Base-by-base conservation (phyloP, 257 asterid genomes). In the Datura wrightii region DNA sequence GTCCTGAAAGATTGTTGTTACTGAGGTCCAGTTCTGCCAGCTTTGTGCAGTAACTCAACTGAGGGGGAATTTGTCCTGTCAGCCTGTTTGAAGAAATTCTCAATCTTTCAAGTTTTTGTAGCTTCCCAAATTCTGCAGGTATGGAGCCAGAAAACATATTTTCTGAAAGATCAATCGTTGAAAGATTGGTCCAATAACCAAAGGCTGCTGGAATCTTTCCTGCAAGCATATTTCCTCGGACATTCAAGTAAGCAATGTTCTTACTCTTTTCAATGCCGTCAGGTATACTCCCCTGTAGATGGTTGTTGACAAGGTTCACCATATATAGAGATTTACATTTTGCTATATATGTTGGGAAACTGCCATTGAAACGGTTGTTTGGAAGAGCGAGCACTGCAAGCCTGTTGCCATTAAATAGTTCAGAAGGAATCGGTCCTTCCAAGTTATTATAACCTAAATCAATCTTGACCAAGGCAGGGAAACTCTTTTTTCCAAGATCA, bases 101-200 rank as follows among this genome's bases (percentile, higher is more conserved):
- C 85, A 90, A 11, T n/a, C 46, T 85, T 81, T 50, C 85, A 62
- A 90, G 89, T 31, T 85, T 86, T 83, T 86, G 79, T 55, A 90
- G 90, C 83, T 44, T 55, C 34, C 90, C 90, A 31, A 90, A 83
- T 67, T 86, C 89, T 15, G 11, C 78, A 85, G 93, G 93, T 37
- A 87, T 85, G 85, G 84, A 55, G 59, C 93, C 90, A 60, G 89
- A 85, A 86, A 90, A 89, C 81, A 24, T 85, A 74, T 89, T 90
- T 76, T 83, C 86, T 48, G 91, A 87, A 71, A 90, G 90, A 83
- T 90, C 83, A 54, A 90, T n/a, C 79, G 24, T 84, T 31, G 93
- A 86, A 37, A 89, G 88, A 86, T 90, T 90, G 83, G 86, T 86
- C 93, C 93, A 89, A 63, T 84, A 76, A 55, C 91, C 90, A 81